A percentile compares a stretch with the other conserved stretches of the same genome.
Evolutionary conservation across 257 asterid species (phyloP).

Genomic region (Cruciata laevipes): DNA sequence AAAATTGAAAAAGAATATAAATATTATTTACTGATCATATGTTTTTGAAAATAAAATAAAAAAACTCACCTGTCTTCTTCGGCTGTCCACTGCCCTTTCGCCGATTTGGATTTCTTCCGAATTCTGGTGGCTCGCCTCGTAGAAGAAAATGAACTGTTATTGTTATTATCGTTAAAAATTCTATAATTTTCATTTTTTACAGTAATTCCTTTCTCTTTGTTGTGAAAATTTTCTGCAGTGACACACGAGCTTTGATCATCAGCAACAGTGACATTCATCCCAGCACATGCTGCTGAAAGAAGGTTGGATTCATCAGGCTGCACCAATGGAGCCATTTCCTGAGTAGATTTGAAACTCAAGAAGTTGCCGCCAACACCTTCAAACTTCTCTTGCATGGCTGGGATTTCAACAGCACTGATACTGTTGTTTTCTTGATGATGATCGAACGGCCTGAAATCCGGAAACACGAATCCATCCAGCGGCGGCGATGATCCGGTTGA

Average conservation of each 20-base stretch:
- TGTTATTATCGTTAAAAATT: slow-evolving; percentile 3
- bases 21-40: no score
- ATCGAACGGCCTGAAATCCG: slow-evolving; percentile 31
- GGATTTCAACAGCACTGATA: slow-evolving; percentile 4
- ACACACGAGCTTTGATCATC: slow-evolving; percentile 54
- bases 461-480: slow-evolving; percentile 22
- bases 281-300: not conserved
- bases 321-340: slow-evolving; percentile 20
- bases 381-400: slow-evolving; percentile 15
- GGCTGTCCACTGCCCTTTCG: slow-evolving; percentile 87
- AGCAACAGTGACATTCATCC: slow-evolving; percentile 24
- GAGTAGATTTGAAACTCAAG: slow-evolving; percentile 17
- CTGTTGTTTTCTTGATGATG: slow-evolving; percentile 26
- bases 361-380: slow-evolving; percentile 23
- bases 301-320: slow-evolving; percentile 8
- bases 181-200: slow-evolving; percentile 11
- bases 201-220: slow-evolving; percentile 8
- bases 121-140: slow-evolving; percentile 21
- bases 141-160: slow-evolving; percentile 13
- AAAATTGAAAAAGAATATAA: not conserved
- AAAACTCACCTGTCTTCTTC: slow-evolving; percentile 48
- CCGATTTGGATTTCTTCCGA: slow-evolving; percentile 36
- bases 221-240: slow-evolving; percentile 29
- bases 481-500: slow-evolving; percentile 18
- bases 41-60: no score